Percentiles rank a stretch among this genome's conserved stretches.
Evolutionary conservation across 2,329 filamentous ascomycete species (phyloP).

Genomic region (Pseudopithomyces maydicus): DNA sequence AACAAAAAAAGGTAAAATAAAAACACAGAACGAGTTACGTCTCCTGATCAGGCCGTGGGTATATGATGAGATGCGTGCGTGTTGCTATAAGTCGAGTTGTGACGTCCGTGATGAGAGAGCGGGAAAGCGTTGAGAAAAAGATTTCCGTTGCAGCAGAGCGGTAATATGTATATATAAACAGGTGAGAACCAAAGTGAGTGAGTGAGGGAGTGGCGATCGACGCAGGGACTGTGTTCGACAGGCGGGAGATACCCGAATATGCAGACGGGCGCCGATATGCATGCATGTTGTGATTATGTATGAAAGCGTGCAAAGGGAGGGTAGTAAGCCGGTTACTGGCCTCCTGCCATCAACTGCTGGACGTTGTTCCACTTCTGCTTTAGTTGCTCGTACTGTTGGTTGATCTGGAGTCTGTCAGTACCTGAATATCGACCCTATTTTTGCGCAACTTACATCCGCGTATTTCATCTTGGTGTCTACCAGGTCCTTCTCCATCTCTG

Average conservation of each 20-base stretch:
- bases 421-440: neutral
- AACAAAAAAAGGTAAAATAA: slow-evolving; percentile 14
- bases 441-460: slow-evolving; percentile 75
- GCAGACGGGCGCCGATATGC: slow-evolving; percentile 4
- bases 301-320: neutral
- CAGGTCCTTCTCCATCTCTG: slow-evolving; percentile 88
- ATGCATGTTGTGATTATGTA: slow-evolving; percentile 1
- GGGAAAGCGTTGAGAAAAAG: neutral
- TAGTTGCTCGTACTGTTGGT: slow-evolving; percentile 54
- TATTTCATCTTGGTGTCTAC: slow-evolving; percentile 94
- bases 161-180: slow-evolving; percentile 45
- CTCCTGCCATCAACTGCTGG: slow-evolving; percentile 49
- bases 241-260: slow-evolving; percentile 26
- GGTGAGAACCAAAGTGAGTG: slow-evolving; percentile 30
- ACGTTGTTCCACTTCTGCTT: slow-evolving; percentile 57
- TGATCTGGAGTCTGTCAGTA: slow-evolving; percentile 45
- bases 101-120: neutral
- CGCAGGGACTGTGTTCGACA: slow-evolving; percentile 22
- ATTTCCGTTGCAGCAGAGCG: slow-evolving; percentile 7
- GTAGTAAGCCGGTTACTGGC: slow-evolving; percentile 19
- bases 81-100: slow-evolving; percentile 9
- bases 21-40: slow-evolving; percentile 11
- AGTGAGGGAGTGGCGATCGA: slow-evolving; percentile 23
- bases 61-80: slow-evolving; percentile 31
- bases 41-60: slow-evolving; percentile 23